Conservation (phyloP, 75 land plant species). For the Pinus albicaulis region DNA sequence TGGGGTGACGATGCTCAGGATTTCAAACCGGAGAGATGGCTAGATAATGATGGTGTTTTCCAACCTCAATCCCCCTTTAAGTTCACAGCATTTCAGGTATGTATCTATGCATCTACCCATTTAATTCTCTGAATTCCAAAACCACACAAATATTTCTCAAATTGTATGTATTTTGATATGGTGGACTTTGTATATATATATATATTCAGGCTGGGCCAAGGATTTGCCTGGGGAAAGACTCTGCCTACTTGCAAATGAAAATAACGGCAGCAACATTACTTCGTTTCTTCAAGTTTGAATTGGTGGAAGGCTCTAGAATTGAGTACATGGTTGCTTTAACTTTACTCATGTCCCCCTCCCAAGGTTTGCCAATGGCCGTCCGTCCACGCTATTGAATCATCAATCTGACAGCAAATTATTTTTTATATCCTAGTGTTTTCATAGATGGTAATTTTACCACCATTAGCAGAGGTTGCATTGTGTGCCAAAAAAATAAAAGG, state of each 20-base stretch:
- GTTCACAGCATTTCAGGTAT: constrained; percentile 45
- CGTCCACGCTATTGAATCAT: not conserved
- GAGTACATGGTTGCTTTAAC: constrained; percentile 15
- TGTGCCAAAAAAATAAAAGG: too few relatives aligned
- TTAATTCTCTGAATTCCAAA: too few relatives aligned
- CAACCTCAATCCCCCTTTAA: constrained; percentile 43
- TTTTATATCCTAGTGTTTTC: too few relatives aligned
- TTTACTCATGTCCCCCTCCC: not conserved
- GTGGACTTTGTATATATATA: not conserved
- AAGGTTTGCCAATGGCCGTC: not conserved
- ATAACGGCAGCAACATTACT: constrained; percentile 25
- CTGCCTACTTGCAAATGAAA: constrained; percentile 46
- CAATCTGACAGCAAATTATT: too few relatives aligned
- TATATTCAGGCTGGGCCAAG: constrained; percentile 39
- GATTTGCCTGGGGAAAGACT: constrained; percentile 41
- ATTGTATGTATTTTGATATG: too few relatives aligned
- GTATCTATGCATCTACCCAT: not conserved
- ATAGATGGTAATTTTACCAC: too few relatives aligned
- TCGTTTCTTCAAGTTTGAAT: constrained; percentile 20
- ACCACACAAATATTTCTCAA: too few relatives aligned
- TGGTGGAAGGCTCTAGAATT: not conserved
- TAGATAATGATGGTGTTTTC: constrained; percentile 29
- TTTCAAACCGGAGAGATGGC: constrained; percentile 28
- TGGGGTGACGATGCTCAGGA: constrained; percentile 14
- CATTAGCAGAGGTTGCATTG: too few relatives aligned